Evolutionary conservation across 163 green algal genomes (phyloP), one percentile per base, ranked within the genome.

Genomic region (Trebouxiophyceae sp.): DNA sequence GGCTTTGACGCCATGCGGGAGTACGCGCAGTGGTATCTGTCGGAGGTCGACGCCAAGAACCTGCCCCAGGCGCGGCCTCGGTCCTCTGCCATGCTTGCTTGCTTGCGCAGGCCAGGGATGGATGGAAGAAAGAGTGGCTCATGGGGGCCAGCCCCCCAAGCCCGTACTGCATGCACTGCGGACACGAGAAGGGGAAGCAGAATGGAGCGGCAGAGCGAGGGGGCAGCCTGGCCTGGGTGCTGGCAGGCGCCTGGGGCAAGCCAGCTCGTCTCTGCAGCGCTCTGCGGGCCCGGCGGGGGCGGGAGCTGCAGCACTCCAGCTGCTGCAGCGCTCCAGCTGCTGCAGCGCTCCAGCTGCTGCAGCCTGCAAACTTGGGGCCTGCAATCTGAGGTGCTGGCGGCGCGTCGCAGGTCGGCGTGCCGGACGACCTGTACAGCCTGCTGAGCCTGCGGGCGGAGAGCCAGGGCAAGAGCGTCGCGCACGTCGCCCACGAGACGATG

Each of bases 401-500:
- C 12, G 12, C 83, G 50, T 60, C 65, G 27, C 71, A 82, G 60
- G 67, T 91, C 31, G 71, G 58, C 8, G 30, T 93, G 59, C 62
- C 78, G 6, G 57, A 77, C 39, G 85, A 89, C 6, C 59, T 84
- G 58, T 85, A 80, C 46, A 69, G 73, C 30, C 68, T 65, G n/a
- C 65, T 92, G 45, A 66, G 82, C 46, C 75, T 68, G 31, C 67
- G 76, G n/a, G 87, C 86, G 0, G 64, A 72, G 3, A 66, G 64
- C 31, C 55, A 85, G 65, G 86, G 83, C 59, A 90, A 86, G 71
- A 87, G 70, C 58, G 32, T 90, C 2, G 65, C 74, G 5, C 75
- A 91, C 33, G 57, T 89, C 16, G 80, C 83, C 20, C 82, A 66
- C 24, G 83, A 91, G 55, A 78, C 77, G 4, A 61, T 87, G 6